Base-by-base conservation (phyloP, 129 eudicot species). In the Kitagawia praeruptora region DNA sequence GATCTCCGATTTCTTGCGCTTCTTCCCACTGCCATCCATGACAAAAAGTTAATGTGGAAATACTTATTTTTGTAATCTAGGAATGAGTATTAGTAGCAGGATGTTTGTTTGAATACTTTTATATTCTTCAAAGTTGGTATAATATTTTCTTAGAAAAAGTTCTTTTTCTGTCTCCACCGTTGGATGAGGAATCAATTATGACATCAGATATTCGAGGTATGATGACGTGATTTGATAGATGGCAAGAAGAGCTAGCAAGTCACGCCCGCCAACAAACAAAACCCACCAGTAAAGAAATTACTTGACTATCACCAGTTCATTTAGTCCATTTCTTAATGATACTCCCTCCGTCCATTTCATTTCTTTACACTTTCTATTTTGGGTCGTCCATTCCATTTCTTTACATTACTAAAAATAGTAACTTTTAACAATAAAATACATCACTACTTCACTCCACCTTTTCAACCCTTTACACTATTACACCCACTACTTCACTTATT, bases 231-330 rank as follows among this genome's bases (percentile, higher is more conserved):
- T 31, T 67, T 31, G 42, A 67, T 67, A 23, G 13, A 10, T 66
- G 40, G 8, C 13, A 10, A n/a, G 21, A 21, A 13, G 23, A 67
- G 8, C 10, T 14, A 67, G 6, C 41, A 67, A 27, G 69, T 61
- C 69, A 61, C 69, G 69, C 69, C 69, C 69, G 69, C 69, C 69
- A 61, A 9, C 34, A n/a, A 61, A 61, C 69, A 61, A 4, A n/a
- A 61, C 69, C 69, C 69, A 38, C 74, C 31, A 16, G 23, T 4
- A 31, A 34, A 18, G n/a, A 34, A 69, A 69, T 69, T 13, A 69
- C n/a, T 69, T 28, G 21, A 69, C 42, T 69, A 28, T 34, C 74
- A 34, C 74, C 44, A 2, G n/a, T 69, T 69, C n/a, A 12, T 69
- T 69, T 28, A n/a, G 73, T 67, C 41, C 2, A 12, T 13, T 31